Evolutionary conservation across 2,329 filamentous ascomycete species (phyloP), one percentile per base, ranked within the genome.

Genomic region (Fusarium verrucosum): DNA sequence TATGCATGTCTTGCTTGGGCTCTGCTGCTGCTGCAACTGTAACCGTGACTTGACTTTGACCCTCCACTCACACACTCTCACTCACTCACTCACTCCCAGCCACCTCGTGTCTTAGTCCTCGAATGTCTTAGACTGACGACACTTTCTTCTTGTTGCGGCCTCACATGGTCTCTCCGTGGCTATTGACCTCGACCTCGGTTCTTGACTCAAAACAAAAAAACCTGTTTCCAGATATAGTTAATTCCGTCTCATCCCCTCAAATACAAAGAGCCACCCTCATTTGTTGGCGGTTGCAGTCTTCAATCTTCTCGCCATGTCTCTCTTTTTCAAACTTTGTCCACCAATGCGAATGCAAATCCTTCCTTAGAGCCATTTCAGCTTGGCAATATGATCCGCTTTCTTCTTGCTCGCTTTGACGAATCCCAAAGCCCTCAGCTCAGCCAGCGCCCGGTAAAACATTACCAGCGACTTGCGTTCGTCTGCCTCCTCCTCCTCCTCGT

Each of bases 311-410:
- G 37, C 33, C 22, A 62, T 61, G 58, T 61, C 58, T 61, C 58
- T 61, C 56, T 44, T 62, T 47, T 47, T 43, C 56, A 44, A 50
- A 47, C 36, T 47, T 38, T 52, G 41, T 60, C 40, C 23, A 30
- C 54, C 46, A 42, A 50, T 62, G 37, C 41, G 50, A 46, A 23
- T 52, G 55, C 49, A 58, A 53, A 46, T 43, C 22, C 33, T 33
- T 58, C 53, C 43, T 55, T 59, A 86, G 61, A 95, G 80, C 70
- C 94, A 95, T 75, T 91, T 93, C 87, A 93, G 83, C 81, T 97
- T 98, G 35, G 92, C 89, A 68, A 98, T 81, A 78, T 98, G 94
- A 75, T 98, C 95, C 22, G 89, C 87, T 82, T 96, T 97, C 82
- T 94, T 97, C 78, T 90, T 91, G 73, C 90, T 98, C 61, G 85